Percentiles rank a stretch among this genome's conserved stretches.
These are phyloP conservation scores for Phoenix dactylifera DNA, from an alignment of 176 grass and related monocot species.

Conservation along the genomic window DNA sequence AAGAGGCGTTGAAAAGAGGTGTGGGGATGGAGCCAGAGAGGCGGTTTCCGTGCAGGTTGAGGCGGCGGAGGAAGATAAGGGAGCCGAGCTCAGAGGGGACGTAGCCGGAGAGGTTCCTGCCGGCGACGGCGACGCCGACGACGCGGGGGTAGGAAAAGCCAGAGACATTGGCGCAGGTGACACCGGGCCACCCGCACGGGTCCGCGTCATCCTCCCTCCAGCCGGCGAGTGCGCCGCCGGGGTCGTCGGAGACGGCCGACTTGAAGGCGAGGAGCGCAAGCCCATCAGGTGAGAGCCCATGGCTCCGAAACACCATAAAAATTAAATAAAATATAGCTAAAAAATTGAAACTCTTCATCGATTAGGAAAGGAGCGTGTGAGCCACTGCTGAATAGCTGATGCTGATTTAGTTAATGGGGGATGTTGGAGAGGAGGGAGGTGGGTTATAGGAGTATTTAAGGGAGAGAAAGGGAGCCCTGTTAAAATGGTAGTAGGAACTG, in stretches of 20 bases:
- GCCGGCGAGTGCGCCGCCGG: conserved; percentile 20
- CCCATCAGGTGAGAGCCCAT: conserved; percentile 43
- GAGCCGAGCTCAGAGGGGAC: conserved; percentile 75
- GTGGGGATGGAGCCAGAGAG: conserved; percentile 39
- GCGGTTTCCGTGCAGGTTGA: conserved; percentile 79
- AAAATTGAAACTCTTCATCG: no score
- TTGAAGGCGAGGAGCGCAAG: conserved; percentile 76
- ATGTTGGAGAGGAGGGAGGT: no score
- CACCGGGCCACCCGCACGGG: conserved; percentile 69
- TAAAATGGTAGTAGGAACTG: no score
- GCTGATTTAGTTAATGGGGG: no score
- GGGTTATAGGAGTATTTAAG: no score
- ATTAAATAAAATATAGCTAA: no score
- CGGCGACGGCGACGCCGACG: conserved; percentile 58
- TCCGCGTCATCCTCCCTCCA: conserved; percentile 52
- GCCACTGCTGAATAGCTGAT: no score
- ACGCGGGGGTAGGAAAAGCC: conserved; percentile 30
- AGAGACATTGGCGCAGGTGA: conserved; percentile 59
- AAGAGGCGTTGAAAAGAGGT: conserved; percentile 65
- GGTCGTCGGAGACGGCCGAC: conserved; percentile 64
- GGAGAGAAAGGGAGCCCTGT: no score
- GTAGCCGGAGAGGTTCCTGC: conserved; percentile 77
- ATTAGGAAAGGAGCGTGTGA: no score
- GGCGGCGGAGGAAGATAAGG: conserved; percentile 76
- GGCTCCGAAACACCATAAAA: no score